phyloP scores from a whole-genome alignment of 352 stramenopile species.

The Thraustochytrium striatum region DNA sequence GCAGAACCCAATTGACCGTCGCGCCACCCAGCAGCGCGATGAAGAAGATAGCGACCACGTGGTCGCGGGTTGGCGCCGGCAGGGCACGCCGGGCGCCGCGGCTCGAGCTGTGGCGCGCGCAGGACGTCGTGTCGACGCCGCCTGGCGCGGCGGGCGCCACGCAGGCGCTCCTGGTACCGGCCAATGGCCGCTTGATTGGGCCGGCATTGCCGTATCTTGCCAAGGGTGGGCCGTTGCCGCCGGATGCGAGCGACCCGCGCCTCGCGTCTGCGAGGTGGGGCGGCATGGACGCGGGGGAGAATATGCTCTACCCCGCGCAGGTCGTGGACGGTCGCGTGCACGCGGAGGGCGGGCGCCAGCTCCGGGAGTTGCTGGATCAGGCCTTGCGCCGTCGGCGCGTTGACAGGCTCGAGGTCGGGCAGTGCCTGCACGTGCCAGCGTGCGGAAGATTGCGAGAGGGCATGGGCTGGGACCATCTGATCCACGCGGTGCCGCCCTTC shows the following conservation, averaged over 20 bases:
- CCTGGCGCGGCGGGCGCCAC: background rate
- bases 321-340: constrained; percentile 30
- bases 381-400: too few species aligned
- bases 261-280: constrained; percentile 15
- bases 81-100: background rate
- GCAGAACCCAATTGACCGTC: too few species aligned
- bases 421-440: too few species aligned
- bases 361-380: background rate
- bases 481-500: too few species aligned
- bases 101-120: background rate
- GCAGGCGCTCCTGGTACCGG: constrained; percentile 2
- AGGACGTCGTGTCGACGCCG: background rate
- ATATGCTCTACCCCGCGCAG: constrained; percentile 48
- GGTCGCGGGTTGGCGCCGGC: too few species aligned
- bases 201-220: constrained; percentile 45
- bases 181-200: background rate
- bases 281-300: constrained; percentile 47
- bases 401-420: too few species aligned
- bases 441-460: too few species aligned
- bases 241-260: background rate
- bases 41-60: too few species aligned
- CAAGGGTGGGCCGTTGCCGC: constrained; percentile 25
- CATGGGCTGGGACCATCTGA: too few species aligned
- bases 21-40: too few species aligned
- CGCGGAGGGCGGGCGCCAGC: constrained; percentile 5